phyloP scores from a whole-genome alignment of 2,329 filamentous ascomycete genomes.

The Cercospora beticola region DNA sequence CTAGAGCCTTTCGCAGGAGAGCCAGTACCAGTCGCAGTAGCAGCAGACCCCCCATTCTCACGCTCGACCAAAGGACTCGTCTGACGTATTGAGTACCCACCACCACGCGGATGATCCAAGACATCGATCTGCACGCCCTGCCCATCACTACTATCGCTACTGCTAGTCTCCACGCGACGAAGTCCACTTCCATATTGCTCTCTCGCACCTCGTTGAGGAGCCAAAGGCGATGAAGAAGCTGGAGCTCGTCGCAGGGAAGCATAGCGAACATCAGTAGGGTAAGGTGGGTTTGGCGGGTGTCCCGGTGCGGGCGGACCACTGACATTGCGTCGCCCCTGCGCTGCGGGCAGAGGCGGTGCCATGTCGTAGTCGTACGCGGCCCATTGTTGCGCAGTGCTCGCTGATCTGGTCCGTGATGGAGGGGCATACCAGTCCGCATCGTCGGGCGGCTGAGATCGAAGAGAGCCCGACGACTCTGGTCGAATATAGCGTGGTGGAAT shows the following conservation, averaged over 20 bases:
- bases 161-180: slow-evolving; percentile 28
- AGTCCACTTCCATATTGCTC: slow-evolving; percentile 24
- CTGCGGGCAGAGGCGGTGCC: slow-evolving; percentile 34
- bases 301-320: slow-evolving; percentile 34
- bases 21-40: slow-evolving; percentile 13
- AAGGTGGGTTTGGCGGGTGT: not conserved
- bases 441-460: slow-evolving; percentile 48
- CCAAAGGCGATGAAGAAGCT: slow-evolving; percentile 28
- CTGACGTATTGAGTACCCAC: slow-evolving; percentile 27
- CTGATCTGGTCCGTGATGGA: slow-evolving; percentile 42
- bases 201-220: slow-evolving; percentile 13
- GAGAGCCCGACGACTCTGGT: slow-evolving; percentile 41
- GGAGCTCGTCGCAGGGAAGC: slow-evolving; percentile 33
- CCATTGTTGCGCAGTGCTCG: slow-evolving; percentile 39
- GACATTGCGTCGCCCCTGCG: slow-evolving; percentile 38
- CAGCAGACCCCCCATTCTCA: slow-evolving; percentile 10
- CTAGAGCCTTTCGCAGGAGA: slow-evolving; percentile 17
- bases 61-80: slow-evolving; percentile 1
- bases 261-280: slow-evolving; percentile 35
- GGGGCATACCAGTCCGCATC: slow-evolving; percentile 43
- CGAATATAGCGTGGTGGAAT: slow-evolving; percentile 33
- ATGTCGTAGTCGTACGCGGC: slow-evolving; percentile 41
- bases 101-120: slow-evolving; percentile 26
- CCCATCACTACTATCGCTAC: slow-evolving; percentile 31
- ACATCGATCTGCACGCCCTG: slow-evolving; percentile 36